Evolutionary conservation across 768 basidiomycete genomes (phyloP), one percentile per base, ranked within the genome.

Genomic region (Boletales sp.): DNA sequence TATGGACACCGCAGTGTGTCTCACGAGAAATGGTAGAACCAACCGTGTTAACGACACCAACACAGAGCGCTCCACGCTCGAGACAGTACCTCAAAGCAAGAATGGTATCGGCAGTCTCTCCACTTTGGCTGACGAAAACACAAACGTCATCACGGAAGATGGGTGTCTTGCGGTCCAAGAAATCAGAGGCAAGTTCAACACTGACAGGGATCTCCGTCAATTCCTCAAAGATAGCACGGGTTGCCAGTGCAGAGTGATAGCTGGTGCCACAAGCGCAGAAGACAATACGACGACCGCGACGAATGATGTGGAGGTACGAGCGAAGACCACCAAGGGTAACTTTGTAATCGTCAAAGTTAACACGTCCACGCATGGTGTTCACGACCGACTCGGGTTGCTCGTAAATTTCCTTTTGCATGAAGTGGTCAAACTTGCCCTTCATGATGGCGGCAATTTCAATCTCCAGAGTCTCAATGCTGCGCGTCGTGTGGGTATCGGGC

Each of bases 371-470:
- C 96, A 99, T 99, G 44, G 96, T 99, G 81, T 99, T 99, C 72
- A 98, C 93, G 55, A 98, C 96, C 25, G 93, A 95, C 66, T 99
- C 96, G 44, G 96, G 95, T 70, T 98, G 95, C 67, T 97, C 91
- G 76, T 93, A 97, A 61, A 97, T 97, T 72, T 99, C 96, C 76
- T 99, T 99, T 70, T 98, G 95, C 96, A 99, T 99, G 75, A 99
- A 99, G 67, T 95, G 94, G 66, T 92, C 92, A 68, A 98, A 99
- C 71, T 94, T 92, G 66, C 96, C 96, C 80, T 99, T 99, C 96
- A 98, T 98, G 75, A 99, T 98, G 58, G 95, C 96, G n/a, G 95
- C 95, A 41, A 99, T 83, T 72, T 99, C 96, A 57, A 99, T 84
- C 73, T 98, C 96, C 59, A 99, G 84, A 6, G 94, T 96, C 75